Base-by-base conservation (phyloP, 1,284 basidiomycete genomes). In the Schizopora paradoxa region DNA sequence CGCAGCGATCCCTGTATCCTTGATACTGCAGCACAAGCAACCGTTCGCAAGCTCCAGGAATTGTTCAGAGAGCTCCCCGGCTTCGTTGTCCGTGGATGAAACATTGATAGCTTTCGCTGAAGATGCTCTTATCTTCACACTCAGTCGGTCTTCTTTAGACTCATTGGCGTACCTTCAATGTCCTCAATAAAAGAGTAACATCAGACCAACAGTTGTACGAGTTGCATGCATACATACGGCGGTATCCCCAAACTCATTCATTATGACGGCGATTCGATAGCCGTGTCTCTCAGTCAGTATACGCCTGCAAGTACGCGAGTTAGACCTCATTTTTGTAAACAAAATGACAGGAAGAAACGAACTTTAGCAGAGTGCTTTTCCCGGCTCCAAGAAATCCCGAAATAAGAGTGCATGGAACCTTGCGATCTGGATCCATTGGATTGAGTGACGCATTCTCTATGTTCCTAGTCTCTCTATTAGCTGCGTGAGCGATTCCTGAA, bases 211-310 rank as follows among this genome's bases (percentile, higher is more conserved):
- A 19, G 19, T 18, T 5, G 23, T 25, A 37, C 37, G 36, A 33
- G 19, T 3, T 11, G 19, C n/a, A 25, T 8, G n/a, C 13, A n/a
- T 31, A 67, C 79, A 58, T 56, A 87, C 86, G 56, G 84, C 83
- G 31, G 86, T 86, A 59, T 90, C 86, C 8, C 86, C 87, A 58
- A 91, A 91, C 60, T 92, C 92, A 60, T 96, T 97, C 91, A 97
- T 93, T 57, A 96, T 95, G 19, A 97, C 93, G 3, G 93, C 93
- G 52, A 97, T 95, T 32, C 88, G 79, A 59, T 92, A 91, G 1
- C 93, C 92, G 73, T 96, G 93, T 36, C 84, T 74, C 58, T 91
- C 90, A 4, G 87, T 93, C 50, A 97, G 68, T 51, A 96, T 94
- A 28, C 91, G 82, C 56, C 87, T 91, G 44, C 2, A 44, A 19